Evolutionary conservation across 257 asterid species (phyloP), one percentile per base, ranked within the genome.

Genomic region (Coffea canephora): DNA sequence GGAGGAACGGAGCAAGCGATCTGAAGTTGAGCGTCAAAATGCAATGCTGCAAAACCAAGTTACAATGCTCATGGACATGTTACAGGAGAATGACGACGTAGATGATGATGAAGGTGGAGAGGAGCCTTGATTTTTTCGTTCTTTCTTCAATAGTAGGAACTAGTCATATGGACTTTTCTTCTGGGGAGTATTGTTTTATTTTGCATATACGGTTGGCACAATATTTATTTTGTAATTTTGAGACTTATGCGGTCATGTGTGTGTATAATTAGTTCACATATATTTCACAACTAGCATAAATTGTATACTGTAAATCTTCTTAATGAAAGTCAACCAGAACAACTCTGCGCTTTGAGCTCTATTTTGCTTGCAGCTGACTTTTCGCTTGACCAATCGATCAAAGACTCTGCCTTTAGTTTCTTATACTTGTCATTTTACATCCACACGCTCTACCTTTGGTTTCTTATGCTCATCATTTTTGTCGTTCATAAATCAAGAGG

Each of bases 51-150:
- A 93, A 74, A 89, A 86, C 82, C 99, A 95, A 65, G 80, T 95
- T 52, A 80, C 89, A 1, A 88, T 93, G 97, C 97, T 95, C n/a
- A 93, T 93, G 99, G 92, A 93, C 75, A 89, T 95, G 99, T 64
- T 93, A 45, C 96, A 93, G 75, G 98, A 93, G 79, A 87, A 93
- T 31, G 98, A 93, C 57, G 87, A 82, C 0, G 78, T 85, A 8
- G 92, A 87, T 27, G 97, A 85, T 27, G 96, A 87, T 12, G 92
- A 88, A 11, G 94, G 86, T 11, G 77, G 83, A 12, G 82, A 77
- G 61, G 88, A 83, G 67, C 83, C 88, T 7, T 90, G 81, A 86
- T 48, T 76, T 77, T 31, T 69, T 19, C 64, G 81, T 6, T 6
- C 81, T 50, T 36, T 36, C 74, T 75, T 8, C 49, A 55, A 49